These are phyloP conservation scores for Cladosporium sp. DNA, from an alignment of 2,329 filamentous ascomycete species.

Conservation along the genomic window DNA sequence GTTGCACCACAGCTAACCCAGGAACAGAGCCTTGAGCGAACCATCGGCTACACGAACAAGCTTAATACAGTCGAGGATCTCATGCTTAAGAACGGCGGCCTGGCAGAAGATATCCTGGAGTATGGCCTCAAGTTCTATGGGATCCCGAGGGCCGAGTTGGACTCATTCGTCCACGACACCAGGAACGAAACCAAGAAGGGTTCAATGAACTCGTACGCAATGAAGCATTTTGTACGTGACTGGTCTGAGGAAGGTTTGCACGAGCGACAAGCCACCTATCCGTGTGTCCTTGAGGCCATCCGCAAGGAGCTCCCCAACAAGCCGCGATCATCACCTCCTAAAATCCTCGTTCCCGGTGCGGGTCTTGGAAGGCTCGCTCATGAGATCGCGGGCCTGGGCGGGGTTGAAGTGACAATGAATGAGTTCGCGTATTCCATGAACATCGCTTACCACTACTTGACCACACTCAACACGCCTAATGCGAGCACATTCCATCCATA, in stretches of 20 bases:
- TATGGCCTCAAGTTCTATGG: slow-evolving; percentile 40
- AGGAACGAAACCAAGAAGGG: slow-evolving; percentile 56
- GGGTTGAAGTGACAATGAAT: slow-evolving; percentile 74
- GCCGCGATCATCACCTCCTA: slow-evolving; percentile 24
- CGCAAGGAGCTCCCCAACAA: slow-evolving; percentile 18
- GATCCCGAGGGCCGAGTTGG: slow-evolving; percentile 15
- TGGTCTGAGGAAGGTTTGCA: slow-evolving; percentile 71
- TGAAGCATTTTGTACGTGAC: slow-evolving; percentile 88
- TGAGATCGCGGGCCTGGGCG: slow-evolving; percentile 62
- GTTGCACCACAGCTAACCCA: neutral
- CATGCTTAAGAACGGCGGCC: slow-evolving; percentile 75
- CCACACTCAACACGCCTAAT: slow-evolving; percentile 58
- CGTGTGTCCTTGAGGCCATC: slow-evolving; percentile 51
- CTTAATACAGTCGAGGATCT: slow-evolving; percentile 45
- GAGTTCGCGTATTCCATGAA: slow-evolving; percentile 90
- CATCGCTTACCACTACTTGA: slow-evolving; percentile 67
- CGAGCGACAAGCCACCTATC: slow-evolving; percentile 71
- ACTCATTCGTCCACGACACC: slow-evolving; percentile 15
- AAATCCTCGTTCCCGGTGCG: slow-evolving; percentile 77
- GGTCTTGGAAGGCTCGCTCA: slow-evolving; percentile 82
- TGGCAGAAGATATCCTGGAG: slow-evolving; percentile 68
- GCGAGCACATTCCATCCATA: slow-evolving; percentile 73
- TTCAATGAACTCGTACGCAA: slow-evolving; percentile 73
- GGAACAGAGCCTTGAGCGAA: slow-evolving; percentile 15
- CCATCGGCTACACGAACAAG: slow-evolving; percentile 16